Evolutionary conservation across 768 basidiomycete genomes (phyloP), one percentile per base, ranked within the genome.

Genomic region (Mycena maculata): DNA sequence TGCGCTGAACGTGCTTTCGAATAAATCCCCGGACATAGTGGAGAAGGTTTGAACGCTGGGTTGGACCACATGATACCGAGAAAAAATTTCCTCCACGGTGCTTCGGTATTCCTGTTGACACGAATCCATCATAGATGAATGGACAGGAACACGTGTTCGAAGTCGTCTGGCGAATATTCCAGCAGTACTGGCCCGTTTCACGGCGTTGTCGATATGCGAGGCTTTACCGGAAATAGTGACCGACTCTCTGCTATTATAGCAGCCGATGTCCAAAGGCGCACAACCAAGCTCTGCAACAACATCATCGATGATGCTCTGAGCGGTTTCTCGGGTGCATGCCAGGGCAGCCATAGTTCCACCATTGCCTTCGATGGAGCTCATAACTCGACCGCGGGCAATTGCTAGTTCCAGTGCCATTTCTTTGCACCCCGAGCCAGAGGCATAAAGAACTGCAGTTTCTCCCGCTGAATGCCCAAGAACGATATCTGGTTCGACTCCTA

Each of bases 331-430:
- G n/a, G 64, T 68, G 69, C 84, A 84, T 0, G 75, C 71, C 3
- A 85, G 42, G 1, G 83, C 85, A 1, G 83, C 84, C 85, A 86
- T 86, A 7, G 33, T 7, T 0, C 80, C 83, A 10, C 76, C 77
- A n/a, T 65, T 55, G 2, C 63, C 58, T 65, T 85, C 82, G 20
- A 79, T 66, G 0, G 70, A 53, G 1, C 75, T 67, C 73, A 85
- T 76, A 2, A 80, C 77, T 28, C 63, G 60, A n/a, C 77, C 76
- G 11, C 79, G 75, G 2, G 75, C 74, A 27, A 81, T 74, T 0
- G 80, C 75, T 15, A 81, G 52, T 53, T 79, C 76, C 39, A 81
- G 13, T 0, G 76, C 79, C 36, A 56, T 27, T 11, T 15, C 38
- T 16, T 42, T 13, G 12, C 22, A 27, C 6, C 16, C 27, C 3